A percentile compares a stretch with the other conserved stretches of the same genome.
phyloP scores from a whole-genome alignment of 179 eudicot species.

The Silene coronaria region DNA sequence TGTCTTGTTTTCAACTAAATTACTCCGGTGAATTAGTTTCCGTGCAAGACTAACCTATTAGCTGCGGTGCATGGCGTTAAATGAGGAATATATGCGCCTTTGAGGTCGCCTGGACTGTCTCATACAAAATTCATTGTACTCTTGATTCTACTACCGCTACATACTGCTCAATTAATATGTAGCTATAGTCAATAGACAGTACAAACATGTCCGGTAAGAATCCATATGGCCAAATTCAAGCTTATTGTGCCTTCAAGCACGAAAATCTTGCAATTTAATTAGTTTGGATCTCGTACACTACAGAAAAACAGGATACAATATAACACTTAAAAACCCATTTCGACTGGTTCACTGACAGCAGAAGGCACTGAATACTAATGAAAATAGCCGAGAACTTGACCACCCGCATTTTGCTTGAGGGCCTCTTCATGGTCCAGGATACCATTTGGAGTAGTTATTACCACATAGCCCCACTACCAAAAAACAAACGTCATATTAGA shows the following conservation, averaged over 20 bases:
- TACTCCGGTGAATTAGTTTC: too few relatives aligned
- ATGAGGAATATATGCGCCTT: too few relatives aligned
- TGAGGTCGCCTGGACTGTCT: too few relatives aligned
- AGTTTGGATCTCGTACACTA: background rate
- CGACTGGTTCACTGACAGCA: slow-evolving; percentile 9
- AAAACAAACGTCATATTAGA: background rate
- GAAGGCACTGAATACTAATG: slow-evolving; percentile 28
- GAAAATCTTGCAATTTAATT: slow-evolving; percentile 11
- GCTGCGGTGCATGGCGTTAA: too few relatives aligned
- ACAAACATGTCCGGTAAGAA: background rate
- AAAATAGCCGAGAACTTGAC: slow-evolving; percentile 87
- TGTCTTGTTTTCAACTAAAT: too few relatives aligned
- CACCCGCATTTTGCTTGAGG: slow-evolving; percentile 77
- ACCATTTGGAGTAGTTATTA: slow-evolving; percentile 85
- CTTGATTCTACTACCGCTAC: too few relatives aligned
- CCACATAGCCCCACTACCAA: slow-evolving; percentile 94
- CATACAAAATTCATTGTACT: too few relatives aligned
- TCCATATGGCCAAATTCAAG: background rate
- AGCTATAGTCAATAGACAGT: too few relatives aligned
- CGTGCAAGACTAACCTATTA: too few relatives aligned
- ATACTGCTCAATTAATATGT: too few relatives aligned
- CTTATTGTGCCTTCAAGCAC: slow-evolving; percentile 11
- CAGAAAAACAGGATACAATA: slow-evolving; percentile 11
- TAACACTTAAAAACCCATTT: background rate
- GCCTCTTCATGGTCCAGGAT: slow-evolving; percentile 95